Base-by-base conservation (phyloP, 73 alveolate genomes). In the Stentor roeselii region DNA sequence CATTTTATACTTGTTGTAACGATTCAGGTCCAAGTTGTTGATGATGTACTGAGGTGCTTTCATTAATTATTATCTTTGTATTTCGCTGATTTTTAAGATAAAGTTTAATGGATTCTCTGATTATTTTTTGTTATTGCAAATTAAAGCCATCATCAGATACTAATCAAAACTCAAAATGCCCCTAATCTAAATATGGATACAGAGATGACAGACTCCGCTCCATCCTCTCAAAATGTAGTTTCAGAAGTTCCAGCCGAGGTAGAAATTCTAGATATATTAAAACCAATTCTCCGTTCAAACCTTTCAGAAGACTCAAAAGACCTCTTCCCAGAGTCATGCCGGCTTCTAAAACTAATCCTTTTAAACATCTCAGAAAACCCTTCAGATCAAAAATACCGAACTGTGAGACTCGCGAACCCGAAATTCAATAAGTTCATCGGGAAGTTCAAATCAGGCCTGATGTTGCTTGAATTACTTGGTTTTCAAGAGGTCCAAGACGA, bases 351-450 rank as follows among this genome's bases (percentile, higher is more conserved):
- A 21, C 82, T 84, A 14, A 78, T 90, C 27, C 39, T 86, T 6
- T 76, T 42, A 42, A 90, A 90, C 60, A 87, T 90, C 3, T 27
- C 75, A 3, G 42, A 76, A 40, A 92, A 90, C 39, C 95, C 95
- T 30, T 78, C 82, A 2, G 88, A 90, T n/a, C 15, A 59, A 77
- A 90, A 90, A 82, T 90, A 75, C 60, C 59, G 82, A 38, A 87
- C 78, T 76, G 67, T 90, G 15, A 87, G 76, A 67, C 82, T 78
- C 31, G 38, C 76, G 3, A 90, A 90, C 86, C 88, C 89, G 40
- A 86, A 89, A 42, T 59, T 89, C n/a, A 67, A 86, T 36, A 86
- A 78, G 34, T 60, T 75, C 2, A 36, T 80, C 3, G 50, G 80
- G 36, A 75, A 39, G 0, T 78, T 83, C 38, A 86, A 75, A 59